Percentiles rank a stretch among this genome's conserved stretches.
Evolutionary conservation across 805 yeast genomes (phyloP).

Genomic region (Zygoascus biomembranicola): DNA sequence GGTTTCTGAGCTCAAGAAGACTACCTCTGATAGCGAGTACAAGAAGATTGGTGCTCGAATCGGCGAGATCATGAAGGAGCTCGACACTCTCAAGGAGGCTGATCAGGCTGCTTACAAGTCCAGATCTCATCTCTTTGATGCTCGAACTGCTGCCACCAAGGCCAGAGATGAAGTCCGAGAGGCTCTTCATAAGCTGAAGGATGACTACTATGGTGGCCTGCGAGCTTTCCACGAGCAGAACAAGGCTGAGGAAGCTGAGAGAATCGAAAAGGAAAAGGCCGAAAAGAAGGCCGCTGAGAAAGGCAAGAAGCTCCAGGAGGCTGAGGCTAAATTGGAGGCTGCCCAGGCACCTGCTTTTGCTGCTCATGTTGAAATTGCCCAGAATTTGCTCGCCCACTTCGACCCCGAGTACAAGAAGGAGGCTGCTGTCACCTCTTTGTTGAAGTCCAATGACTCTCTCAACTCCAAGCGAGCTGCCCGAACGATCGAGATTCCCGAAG

Average conservation of each 20-base stretch:
- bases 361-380: conserved; percentile 67
- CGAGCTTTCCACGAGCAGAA: conserved; percentile 59
- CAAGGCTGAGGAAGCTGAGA: conserved; percentile 60
- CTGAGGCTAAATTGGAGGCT: conserved; percentile 63
- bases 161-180: conserved; percentile 62
- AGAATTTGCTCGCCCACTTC: conserved; percentile 60
- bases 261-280: conserved; percentile 62
- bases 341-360: conserved; percentile 74
- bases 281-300: conserved; percentile 44
- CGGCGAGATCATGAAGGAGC: conserved; percentile 54
- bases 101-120: conserved; percentile 57
- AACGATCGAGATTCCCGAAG: conserved; percentile 48
- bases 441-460: conserved; percentile 21
- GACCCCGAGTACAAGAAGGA: conserved; percentile 72
- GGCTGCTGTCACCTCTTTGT: conserved; percentile 23
- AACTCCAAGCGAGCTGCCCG: conserved; percentile 24
- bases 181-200: conserved; percentile 58
- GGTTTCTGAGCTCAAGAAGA: conserved; percentile 65
- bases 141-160: conserved; percentile 59
- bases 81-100: conserved; percentile 55
- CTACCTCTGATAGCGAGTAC: conserved; percentile 46
- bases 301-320: conserved; percentile 51
- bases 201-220: conserved; percentile 67
- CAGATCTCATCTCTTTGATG: conserved; percentile 53
- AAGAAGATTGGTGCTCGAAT: conserved; percentile 61